Evolutionary conservation across 192 early-diverging fungal genomes (phyloP).

Genomic region (Backusella tuberculispora): DNA sequence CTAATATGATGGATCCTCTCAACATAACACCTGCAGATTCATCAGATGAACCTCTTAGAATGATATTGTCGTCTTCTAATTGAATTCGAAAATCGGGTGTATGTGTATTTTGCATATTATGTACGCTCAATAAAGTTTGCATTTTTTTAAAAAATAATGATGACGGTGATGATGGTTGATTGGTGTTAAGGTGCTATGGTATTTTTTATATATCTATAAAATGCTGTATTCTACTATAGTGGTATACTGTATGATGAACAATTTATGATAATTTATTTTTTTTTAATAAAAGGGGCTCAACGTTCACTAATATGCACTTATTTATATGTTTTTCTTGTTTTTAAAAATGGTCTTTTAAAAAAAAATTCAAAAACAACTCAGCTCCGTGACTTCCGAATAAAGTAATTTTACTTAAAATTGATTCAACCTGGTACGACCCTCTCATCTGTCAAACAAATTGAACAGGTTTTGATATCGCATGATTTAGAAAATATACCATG

Average conservation of each 20-base stretch:
- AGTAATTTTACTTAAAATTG: background rate
- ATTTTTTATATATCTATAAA: too few species aligned
- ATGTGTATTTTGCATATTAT: slow-evolving; percentile 19
- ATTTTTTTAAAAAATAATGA: background rate
- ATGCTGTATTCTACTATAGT: too few species aligned
- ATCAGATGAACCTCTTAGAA: slow-evolving; percentile 42
- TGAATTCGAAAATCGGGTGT: slow-evolving; percentile 32
- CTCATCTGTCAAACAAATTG: background rate
- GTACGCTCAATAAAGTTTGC: slow-evolving; percentile 17
- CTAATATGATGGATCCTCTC: slow-evolving; percentile 54
- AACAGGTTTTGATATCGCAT: background rate
- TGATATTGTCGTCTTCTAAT: slow-evolving; percentile 39
- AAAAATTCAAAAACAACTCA: background rate
- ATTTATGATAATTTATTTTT: too few species aligned
- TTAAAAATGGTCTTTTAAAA: background rate
- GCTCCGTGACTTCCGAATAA: background rate
- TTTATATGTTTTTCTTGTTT: background rate
- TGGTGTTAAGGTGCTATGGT: too few species aligned
- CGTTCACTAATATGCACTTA: background rate
- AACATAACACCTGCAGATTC: slow-evolving; percentile 55
- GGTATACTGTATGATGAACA: too few species aligned
- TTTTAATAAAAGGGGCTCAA: too few species aligned
- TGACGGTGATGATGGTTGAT: too few species aligned
- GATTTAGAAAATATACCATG: background rate
- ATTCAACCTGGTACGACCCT: background rate